Evolutionary conservation across 441 rosid genomes (phyloP), one percentile per base, ranked within the genome.

Genomic region (Pelargonium citronellum): DNA sequence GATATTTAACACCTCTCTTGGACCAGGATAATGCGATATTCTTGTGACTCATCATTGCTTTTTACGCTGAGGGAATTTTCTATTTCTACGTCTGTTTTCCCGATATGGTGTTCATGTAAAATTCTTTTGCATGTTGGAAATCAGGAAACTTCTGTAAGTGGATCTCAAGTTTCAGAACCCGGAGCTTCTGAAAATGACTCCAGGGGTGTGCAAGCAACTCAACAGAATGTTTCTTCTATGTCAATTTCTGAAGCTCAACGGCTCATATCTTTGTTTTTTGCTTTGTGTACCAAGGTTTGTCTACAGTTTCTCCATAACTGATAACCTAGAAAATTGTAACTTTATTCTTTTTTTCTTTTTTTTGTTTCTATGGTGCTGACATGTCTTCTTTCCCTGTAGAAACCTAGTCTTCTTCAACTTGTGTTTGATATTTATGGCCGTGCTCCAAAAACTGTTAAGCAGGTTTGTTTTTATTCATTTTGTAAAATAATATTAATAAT

Each of bases 271-370:
- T 82, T 96, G 78, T 91, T 83, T 86, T 96, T 91, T 73, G 97
- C 98, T 74, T 85, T 95, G 68, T 95, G 98, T 80, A 90, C 89
- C 73, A 94, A 95, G 98, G 99, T 96, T 66, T 71, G 86, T 66
- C 13, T 46, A 51, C 58, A 20, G 61, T 70, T 71, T 37, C 62
- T 67, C 30, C 67, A 62, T 39, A 6, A 44, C 72, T 71, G 60
- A 49, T 64, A 71, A 67, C 12, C 78, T 41, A 19, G 20, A 58
- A 67, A 46, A 39, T 39, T 39, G 43, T 39, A 7, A 15, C 15
- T 19, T 53, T 8, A 47, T 61, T 73, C 22, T 22, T 66, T 43
- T 60, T 60, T 61, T 73, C 22, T 22, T 66, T 43, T 60, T 60
- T 41, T 66, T 80, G 43, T 65, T 63, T 43, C 34, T 46, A 2